Percentiles rank a stretch among this genome's conserved stretches.
Conservation (phyloP, 202 grass and related monocot species). For the Setaria viridis region DNA sequence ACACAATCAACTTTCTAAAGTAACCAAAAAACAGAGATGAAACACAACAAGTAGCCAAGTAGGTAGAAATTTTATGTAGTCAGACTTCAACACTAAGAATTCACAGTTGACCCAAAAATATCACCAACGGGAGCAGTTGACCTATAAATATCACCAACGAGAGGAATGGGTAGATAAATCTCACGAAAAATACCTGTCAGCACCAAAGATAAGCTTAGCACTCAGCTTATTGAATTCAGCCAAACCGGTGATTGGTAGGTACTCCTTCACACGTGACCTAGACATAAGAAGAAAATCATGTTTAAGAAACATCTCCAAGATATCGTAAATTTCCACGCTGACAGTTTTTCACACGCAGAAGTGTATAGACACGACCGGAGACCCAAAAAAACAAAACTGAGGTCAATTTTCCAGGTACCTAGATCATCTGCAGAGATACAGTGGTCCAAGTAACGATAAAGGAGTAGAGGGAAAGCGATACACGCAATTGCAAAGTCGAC, state of each 20-base stretch:
- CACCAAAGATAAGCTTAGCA: slow-evolving; percentile 96
- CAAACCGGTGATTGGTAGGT: slow-evolving; percentile 93
- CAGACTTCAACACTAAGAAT: background rate
- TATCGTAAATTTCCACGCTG: background rate
- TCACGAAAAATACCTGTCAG: slow-evolving; percentile 70
- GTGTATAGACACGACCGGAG: background rate
- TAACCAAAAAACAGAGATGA: slow-evolving; percentile 4
- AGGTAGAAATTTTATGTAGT: slow-evolving; percentile 5
- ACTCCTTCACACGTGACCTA: slow-evolving; percentile 87
- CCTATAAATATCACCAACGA: background rate
- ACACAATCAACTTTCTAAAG: slow-evolving; percentile 34
- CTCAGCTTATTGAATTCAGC: slow-evolving; percentile 97
- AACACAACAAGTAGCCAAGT: background rate
- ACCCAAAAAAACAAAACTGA: background rate
- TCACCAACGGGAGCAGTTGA: background rate
- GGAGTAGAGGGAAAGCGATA: slow-evolving; percentile 27
- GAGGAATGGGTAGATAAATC: background rate
- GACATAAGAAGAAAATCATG: slow-evolving; percentile 35
- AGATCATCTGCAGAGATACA: slow-evolving; percentile 11
- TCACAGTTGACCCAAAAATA: background rate
- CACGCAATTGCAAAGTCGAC: slow-evolving; percentile 1
- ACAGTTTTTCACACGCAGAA: background rate
- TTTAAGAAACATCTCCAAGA: slow-evolving; percentile 9
- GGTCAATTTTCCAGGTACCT: slow-evolving; percentile 12
- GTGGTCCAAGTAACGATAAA: background rate